Evolutionary conservation across 2,329 filamentous ascomycete genomes (phyloP), one percentile per base, ranked within the genome.

Genomic region (Zalaria obscura): DNA sequence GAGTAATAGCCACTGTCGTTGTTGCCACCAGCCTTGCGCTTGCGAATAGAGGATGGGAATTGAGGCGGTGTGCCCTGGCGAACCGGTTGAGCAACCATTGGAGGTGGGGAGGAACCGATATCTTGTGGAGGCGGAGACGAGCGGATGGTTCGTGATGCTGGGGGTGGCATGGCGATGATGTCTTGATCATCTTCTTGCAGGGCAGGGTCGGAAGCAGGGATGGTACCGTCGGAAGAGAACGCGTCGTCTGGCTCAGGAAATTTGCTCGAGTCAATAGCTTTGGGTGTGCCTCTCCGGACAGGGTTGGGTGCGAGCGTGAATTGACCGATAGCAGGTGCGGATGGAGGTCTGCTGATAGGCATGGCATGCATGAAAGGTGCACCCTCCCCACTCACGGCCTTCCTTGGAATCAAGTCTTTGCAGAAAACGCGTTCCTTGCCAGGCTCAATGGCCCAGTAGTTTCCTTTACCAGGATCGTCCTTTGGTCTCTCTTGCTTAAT

Each of bases 1-100:
- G 91, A 96, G 58, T 93, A 94, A 62, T 96, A 98, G 34, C 91
- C 91, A 57, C 89, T 96, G 61, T 98, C 91, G 54, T 83, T 85
- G 68, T 93, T 80, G 8, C 82, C 80, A 27, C 75, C 75, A 53
- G 83, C 76, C 59, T 86, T 89, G 50, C 83, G 80, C 63, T 84
- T 85, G 50, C 80, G 78, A 33, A 78, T 75, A 27, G 42, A 77
- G 28, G 65, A 69, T 33, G 72, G 72, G 39, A 73, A 70, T 25
- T 82, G 79, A 28, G 87, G 85, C 11, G 89, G 85, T 5, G 88
- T 93, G 47, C 79, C 79, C 52, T 78, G 76, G 48, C 75, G 75
- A 43, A 61, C 46, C 59, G 68, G 53, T 63, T 71, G 59, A 68
- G 78, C 71, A 40, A 93, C 71, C 5, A 89, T 87, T 27, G 88